phyloP scores from a whole-genome alignment of 2,329 filamentous ascomycete genomes.

The Pseudonectria buxi region DNA sequence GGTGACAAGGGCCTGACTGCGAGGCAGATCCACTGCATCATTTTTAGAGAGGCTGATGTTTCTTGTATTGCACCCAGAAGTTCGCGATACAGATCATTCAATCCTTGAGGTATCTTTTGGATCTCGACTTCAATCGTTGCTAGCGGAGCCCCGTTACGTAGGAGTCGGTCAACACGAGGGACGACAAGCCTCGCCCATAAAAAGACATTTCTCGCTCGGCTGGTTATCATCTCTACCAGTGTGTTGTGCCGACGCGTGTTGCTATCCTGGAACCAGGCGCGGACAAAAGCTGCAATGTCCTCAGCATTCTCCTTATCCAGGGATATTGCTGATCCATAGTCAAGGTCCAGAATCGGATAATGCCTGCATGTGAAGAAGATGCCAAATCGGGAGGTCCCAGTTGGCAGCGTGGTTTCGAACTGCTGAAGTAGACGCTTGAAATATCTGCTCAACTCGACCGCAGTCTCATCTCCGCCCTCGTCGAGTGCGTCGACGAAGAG shows the following conservation, averaged over 20 bases:
- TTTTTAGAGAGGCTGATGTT: conserved; percentile 11
- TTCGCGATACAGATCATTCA: conserved; percentile 20
- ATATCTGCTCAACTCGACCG: conserved; percentile 8
- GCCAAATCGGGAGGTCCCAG: conserved; percentile 6
- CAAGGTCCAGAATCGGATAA: conserved; percentile 20
- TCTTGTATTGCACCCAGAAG: conserved; percentile 14
- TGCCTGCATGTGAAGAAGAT: conserved; percentile 29
- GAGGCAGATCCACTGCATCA: conserved; percentile 30
- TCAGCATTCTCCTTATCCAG: conserved; percentile 23
- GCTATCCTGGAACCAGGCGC: conserved; percentile 9
- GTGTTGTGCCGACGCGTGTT: neutral
- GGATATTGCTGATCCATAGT: conserved; percentile 18
- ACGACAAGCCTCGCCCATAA: conserved; percentile 30
- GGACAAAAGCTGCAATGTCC: conserved; percentile 27
- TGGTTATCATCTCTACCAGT: conserved; percentile 12
- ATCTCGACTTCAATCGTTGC: conserved; percentile 18
- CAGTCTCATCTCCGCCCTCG: conserved; percentile 21
- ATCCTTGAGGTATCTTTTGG: conserved; percentile 11
- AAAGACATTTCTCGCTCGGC: conserved; percentile 27
- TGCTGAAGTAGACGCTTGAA: conserved; percentile 16
- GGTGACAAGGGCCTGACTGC: conserved; percentile 17
- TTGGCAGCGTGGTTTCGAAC: conserved; percentile 1
- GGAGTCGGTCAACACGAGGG: conserved; percentile 8
- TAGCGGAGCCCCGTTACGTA: conserved; percentile 2
- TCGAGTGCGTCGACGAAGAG: conserved; percentile 31